Evolutionary conservation across 345 rosid genomes (phyloP), one percentile per base, ranked within the genome.

Genomic region (Cochlearia excelsa): DNA sequence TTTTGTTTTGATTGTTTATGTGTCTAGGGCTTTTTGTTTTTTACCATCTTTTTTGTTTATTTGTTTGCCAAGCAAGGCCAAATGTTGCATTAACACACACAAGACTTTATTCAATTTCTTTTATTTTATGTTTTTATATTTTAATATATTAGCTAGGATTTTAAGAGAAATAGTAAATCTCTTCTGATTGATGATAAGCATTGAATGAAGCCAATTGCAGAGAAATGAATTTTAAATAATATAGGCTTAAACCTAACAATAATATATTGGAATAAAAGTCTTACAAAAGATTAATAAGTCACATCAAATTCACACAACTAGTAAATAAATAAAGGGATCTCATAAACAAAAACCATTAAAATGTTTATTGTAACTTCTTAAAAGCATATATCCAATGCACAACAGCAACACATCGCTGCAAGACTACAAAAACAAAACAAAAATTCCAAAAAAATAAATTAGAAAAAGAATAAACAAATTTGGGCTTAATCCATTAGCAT

Each of bases 401-500:
- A 70, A 63, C 74, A 70, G 44, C 74, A 70, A 57, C 74, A 70
- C 69, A 70, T 56, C 16, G 74, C 74, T 1, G 68, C 74, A 49
- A 69, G 74, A 62, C 74, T 69, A 37, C 37, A 69, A 48, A 30
- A 38, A 67, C 47, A 53, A 67, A 47, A 7, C 0, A 3, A 47
- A 10, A 9, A 50, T 29, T 9, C n/a, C 9, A 7, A 54, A 2
- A 1, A 3, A 37, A 34, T 9, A 37, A 35, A 10, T 7, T 42
- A 43, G 1, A 30, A 68, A 8, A 9, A 3, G 16, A 2, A 45
- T 6, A 4, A 2, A 4, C 7, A 37, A 3, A 37, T 3, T 37
- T 37, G 23, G 23, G 23, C 23, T 16, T 16, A 16, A 16, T 16
- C 23, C 23, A 16, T 16, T 16, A 16, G 23, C 23, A 37, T 37